These are phyloP conservation scores for Microcyclospora pomicola DNA, from an alignment of 2,329 filamentous ascomycete species.

Conservation along the genomic window DNA sequence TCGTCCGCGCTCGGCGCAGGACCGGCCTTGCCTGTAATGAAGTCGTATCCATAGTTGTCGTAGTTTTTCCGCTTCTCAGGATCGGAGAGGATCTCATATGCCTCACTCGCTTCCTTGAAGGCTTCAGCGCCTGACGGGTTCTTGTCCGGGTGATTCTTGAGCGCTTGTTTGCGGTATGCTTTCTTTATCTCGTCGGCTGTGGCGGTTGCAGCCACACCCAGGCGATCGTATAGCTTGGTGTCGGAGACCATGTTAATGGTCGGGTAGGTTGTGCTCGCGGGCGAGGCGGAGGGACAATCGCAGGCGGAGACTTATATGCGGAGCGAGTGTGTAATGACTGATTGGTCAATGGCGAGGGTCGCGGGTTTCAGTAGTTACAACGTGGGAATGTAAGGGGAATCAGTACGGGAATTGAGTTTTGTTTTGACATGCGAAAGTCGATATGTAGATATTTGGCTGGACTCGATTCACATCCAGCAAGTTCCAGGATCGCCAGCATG, in stretches of 20 bases:
- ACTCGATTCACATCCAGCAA: too few species aligned
- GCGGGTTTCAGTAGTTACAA: too few species aligned
- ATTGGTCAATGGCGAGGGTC: too few species aligned
- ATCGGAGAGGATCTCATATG: conserved; percentile 94
- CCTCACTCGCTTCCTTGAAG: conserved; percentile 96
- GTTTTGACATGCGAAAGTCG: too few species aligned
- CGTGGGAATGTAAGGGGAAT: too few species aligned
- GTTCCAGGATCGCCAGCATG: too few species aligned
- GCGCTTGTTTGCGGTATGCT: conserved; percentile 74
- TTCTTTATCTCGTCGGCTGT: conserved; percentile 95
- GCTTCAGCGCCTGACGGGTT: conserved; percentile 80
- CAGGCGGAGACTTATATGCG: too few species aligned
- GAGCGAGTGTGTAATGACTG: too few species aligned
- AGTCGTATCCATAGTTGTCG: conserved; percentile 88
- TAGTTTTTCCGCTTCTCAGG: conserved; percentile 94
- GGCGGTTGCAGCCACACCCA: conserved; percentile 65
- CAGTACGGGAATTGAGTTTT: too few species aligned
- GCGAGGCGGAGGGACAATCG: too few species aligned
- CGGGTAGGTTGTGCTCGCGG: background rate
- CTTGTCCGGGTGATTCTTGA: conserved; percentile 86
- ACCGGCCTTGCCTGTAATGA: conserved; percentile 40
- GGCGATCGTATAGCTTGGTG: conserved; percentile 84
- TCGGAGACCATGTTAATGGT: conserved; percentile 68
- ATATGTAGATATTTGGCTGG: too few species aligned
- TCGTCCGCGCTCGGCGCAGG: conserved; percentile 47